Evolutionary conservation across 2,329 filamentous ascomycete species (phyloP).

Genomic region (Phyllosticta ampelicida): DNA sequence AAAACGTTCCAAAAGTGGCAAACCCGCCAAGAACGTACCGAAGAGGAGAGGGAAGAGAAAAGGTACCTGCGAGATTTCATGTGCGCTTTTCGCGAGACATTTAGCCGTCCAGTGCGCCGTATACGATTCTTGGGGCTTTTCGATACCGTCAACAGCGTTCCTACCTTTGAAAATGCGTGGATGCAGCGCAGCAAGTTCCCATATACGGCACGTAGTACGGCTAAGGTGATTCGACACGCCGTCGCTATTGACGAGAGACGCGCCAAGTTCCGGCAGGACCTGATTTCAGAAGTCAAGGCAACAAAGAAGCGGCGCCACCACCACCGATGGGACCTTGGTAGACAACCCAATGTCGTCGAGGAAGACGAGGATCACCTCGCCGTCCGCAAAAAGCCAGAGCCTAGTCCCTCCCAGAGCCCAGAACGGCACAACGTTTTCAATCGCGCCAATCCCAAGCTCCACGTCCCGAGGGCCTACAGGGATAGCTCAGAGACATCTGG

Average conservation of each 20-base stretch:
- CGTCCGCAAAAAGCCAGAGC: background rate
- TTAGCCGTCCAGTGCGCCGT: constrained; percentile 61
- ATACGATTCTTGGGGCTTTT: constrained; percentile 72
- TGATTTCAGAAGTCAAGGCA: constrained; percentile 42
- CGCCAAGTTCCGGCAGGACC: constrained; percentile 61
- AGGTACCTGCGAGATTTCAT: constrained; percentile 62
- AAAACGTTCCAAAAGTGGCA: constrained; percentile 70
- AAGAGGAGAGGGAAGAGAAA: constrained; percentile 39
- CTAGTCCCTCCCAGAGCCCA: background rate
- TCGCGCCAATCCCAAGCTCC: background rate
- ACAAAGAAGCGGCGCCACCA: constrained; percentile 17
- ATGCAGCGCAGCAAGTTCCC: constrained; percentile 73
- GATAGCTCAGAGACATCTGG: constrained; percentile 25
- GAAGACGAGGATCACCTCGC: constrained; percentile 22
- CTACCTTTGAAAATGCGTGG: constrained; percentile 62
- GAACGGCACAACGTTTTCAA: constrained; percentile 5
- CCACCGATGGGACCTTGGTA: constrained; percentile 12
- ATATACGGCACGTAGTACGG: constrained; percentile 47
- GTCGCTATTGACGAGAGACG: constrained; percentile 61
- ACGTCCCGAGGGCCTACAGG: constrained; percentile 15
- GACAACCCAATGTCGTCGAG: constrained; percentile 17
- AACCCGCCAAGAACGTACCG: constrained; percentile 37
- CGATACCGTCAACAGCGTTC: constrained; percentile 72
- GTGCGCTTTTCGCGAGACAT: constrained; percentile 71
- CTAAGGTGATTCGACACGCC: constrained; percentile 54